phyloP scores from a whole-genome alignment of 2,329 filamentous ascomycete genomes.

The Fusarium neocosmosporiellum region DNA sequence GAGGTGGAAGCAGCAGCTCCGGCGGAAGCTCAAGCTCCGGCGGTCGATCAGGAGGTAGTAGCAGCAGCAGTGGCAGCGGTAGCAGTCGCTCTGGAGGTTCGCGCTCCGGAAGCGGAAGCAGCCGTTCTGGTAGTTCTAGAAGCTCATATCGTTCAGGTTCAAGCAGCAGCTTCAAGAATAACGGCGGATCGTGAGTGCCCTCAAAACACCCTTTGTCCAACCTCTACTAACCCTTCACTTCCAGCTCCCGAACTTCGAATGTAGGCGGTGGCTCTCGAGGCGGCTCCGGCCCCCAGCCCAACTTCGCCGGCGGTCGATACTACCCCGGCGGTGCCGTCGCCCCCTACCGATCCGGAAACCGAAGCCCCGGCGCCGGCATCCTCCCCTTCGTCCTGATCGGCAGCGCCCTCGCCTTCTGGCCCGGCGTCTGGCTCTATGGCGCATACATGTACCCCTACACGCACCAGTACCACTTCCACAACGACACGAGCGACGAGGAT shows the following conservation, averaged over 20 bases:
- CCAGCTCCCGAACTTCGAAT: constrained; percentile 40
- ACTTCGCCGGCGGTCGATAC: constrained; percentile 71
- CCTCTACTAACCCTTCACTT: constrained; percentile 1
- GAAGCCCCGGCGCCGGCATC: constrained; percentile 63
- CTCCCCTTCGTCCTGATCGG: constrained; percentile 63
- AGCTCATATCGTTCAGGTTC: constrained; percentile 36
- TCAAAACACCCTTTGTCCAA: no score
- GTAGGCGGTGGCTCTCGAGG: constrained; percentile 63
- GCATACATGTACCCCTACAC: constrained; percentile 68
- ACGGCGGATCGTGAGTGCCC: constrained; percentile 19
- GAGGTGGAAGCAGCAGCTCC: not conserved
- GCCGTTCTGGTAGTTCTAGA: constrained; percentile 23
- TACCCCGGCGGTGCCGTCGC: constrained; percentile 73
- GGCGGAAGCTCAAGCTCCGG: constrained; percentile 15
- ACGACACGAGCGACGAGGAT: constrained; percentile 56
- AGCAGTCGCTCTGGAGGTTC: no score
- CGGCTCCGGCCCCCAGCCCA: constrained; percentile 67
- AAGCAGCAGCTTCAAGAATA: constrained; percentile 2
- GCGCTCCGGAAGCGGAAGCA: no score
- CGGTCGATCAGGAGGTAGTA: constrained; percentile 2
- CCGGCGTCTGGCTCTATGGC: constrained; percentile 72
- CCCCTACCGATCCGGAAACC: constrained; percentile 70
- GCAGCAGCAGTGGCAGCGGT: not conserved
- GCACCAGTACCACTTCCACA: constrained; percentile 60
- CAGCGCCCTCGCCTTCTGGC: constrained; percentile 67